These are phyloP conservation scores for Dryadomyces quercus-mongolicae DNA, from an alignment of 2,329 filamentous ascomycete genomes.

Conservation along the genomic window DNA sequence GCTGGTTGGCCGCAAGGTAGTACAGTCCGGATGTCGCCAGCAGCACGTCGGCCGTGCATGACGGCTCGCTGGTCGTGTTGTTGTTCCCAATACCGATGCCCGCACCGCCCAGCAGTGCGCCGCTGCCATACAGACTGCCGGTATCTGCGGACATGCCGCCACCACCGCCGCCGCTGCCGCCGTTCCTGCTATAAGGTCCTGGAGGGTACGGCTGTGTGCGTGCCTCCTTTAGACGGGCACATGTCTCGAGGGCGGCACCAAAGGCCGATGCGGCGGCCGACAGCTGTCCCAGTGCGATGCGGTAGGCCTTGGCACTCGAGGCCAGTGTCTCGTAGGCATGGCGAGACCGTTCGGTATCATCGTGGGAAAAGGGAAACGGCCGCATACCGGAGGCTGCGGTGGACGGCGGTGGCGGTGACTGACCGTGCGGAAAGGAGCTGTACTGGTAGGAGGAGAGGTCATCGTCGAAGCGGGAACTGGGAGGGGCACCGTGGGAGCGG, in stretches of 20 bases:
- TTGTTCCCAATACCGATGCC: constrained; percentile 13
- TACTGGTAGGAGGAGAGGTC: not conserved
- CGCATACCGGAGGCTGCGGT: constrained; percentile 28
- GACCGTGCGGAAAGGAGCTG: not conserved
- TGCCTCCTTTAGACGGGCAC: constrained; percentile 56
- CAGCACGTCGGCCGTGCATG: constrained; percentile 51
- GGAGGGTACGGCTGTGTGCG: constrained; percentile 43
- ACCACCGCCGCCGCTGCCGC: no score
- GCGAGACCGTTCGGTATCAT: constrained; percentile 51
- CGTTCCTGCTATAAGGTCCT: constrained; percentile 2
- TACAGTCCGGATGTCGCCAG: constrained; percentile 52
- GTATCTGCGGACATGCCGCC: constrained; percentile 5
- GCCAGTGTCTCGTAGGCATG: constrained; percentile 50
- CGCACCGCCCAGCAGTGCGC: not conserved
- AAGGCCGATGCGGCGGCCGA: constrained; percentile 51
- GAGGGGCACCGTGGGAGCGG: not conserved
- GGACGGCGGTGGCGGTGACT: not conserved
- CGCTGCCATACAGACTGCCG: constrained; percentile 10
- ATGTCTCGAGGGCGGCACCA: constrained; percentile 52
- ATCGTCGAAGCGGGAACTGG: not conserved
- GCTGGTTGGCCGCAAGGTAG: constrained; percentile 56
- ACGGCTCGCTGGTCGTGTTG: constrained; percentile 21
- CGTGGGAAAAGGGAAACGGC: constrained; percentile 44
- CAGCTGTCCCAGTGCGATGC: constrained; percentile 46
- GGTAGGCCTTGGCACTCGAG: constrained; percentile 50